These are phyloP conservation scores for Effrenium voratum DNA, from an alignment of 73 alveolate species.

Conservation along the genomic window DNA sequence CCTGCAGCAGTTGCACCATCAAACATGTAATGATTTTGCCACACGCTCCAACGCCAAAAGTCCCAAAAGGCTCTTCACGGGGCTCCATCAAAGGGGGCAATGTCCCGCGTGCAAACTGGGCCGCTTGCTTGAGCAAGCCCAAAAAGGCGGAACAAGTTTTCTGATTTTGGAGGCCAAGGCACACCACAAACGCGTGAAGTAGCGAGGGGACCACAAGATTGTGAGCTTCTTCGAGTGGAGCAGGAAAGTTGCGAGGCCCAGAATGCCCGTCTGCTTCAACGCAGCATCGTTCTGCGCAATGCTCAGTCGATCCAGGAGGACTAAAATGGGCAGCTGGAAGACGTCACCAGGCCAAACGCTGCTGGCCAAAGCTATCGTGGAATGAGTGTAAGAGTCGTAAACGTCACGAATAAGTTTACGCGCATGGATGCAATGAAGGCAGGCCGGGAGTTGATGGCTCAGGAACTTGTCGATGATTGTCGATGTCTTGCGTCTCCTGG, in stretches of 20 bases:
- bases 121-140: no score
- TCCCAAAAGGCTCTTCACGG: no score
- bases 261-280: constrained; percentile 21
- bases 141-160: no score
- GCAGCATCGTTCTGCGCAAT: constrained; percentile 39
- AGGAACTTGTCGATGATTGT: neutral
- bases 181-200: constrained; percentile 62
- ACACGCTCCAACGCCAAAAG: no score
- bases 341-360: constrained; percentile 5
- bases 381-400: neutral
- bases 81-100: no score
- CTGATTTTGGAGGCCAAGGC: no score
- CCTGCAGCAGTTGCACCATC: no score
- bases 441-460: constrained; percentile 37
- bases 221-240: neutral
- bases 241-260: neutral
- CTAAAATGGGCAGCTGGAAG: constrained; percentile 11
- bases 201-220: constrained; percentile 26
- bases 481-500: neutral
- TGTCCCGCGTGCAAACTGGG: no score
- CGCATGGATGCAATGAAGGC: neutral
- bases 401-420: neutral
- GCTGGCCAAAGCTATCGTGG: neutral
- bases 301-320: constrained; percentile 51
- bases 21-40: no score